Percentiles rank a stretch among this genome's conserved stretches.
These are phyloP conservation scores for Mycena chlorophos DNA, from an alignment of 768 basidiomycete species.

Conservation along the genomic window DNA sequence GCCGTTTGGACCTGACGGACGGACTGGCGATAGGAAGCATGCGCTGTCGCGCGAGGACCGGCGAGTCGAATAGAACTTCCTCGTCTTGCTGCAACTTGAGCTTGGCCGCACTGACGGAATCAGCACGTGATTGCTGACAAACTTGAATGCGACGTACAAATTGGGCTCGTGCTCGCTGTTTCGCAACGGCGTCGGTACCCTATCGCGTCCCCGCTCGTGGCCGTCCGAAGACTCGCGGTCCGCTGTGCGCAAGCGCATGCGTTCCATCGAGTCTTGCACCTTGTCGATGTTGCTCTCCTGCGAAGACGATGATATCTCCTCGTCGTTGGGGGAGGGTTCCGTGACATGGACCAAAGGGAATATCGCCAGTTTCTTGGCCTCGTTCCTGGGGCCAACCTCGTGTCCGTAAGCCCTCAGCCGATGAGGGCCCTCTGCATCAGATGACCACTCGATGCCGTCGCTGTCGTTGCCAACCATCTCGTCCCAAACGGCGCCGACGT, in stretches of 20 bases:
- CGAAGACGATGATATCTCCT: constrained; percentile 16
- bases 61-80: constrained; percentile 48
- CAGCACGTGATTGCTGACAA: not conserved
- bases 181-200: constrained; percentile 55
- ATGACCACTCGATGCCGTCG: constrained; percentile 56
- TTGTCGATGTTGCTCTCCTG: constrained; percentile 11
- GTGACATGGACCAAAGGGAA: constrained; percentile 9
- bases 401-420: constrained; percentile 22
- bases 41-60: constrained; percentile 57
- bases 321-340: constrained; percentile 14
- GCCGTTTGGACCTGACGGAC: constrained; percentile 49
- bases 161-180: constrained; percentile 46
- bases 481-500: constrained; percentile 58
- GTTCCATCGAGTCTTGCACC: constrained; percentile 15
- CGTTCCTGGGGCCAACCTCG: constrained; percentile 47
- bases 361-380: constrained; percentile 26
- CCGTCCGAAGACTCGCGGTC: constrained; percentile 19
- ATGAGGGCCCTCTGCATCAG: constrained; percentile 41
- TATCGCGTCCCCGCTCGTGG: constrained; percentile 51
- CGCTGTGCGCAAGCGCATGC: constrained; percentile 7
- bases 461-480: constrained; percentile 39
- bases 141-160: constrained; percentile 39
- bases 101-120: constrained; percentile 31
- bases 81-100: constrained; percentile 47
- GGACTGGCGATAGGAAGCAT: constrained; percentile 51